Conservation (phyloP, 202 grass and related monocot genomes). For the Musa balbisiana region DNA sequence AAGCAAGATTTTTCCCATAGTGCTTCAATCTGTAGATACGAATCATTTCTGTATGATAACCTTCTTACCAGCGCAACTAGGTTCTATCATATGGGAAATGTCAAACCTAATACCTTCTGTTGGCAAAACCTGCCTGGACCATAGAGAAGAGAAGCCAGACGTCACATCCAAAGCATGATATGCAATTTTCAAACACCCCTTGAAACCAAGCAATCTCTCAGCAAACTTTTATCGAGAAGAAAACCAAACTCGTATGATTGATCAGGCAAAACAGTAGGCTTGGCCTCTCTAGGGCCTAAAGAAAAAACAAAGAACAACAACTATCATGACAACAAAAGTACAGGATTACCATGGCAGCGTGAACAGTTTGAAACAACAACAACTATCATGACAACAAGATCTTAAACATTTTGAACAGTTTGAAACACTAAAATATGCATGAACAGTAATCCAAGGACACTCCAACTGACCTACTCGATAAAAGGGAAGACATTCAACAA, state of each 20-base stretch:
- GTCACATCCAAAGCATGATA: not conserved
- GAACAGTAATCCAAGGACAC: not conserved
- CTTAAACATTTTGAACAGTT: too few relatives aligned
- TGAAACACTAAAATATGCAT: not conserved
- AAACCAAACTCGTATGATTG: not conserved
- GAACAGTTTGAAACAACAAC: too few relatives aligned
- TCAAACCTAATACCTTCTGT: not conserved
- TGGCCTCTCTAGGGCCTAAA: too few relatives aligned
- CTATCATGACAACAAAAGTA: too few relatives aligned
- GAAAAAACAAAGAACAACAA: too few relatives aligned
- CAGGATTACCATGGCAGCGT: too few relatives aligned
- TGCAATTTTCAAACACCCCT: not conserved
- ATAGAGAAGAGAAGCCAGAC: not conserved
- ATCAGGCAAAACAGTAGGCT: not conserved
- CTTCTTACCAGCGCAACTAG: not conserved
- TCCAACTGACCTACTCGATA: not conserved
- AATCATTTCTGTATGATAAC: not conserved
- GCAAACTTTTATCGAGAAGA: not conserved
- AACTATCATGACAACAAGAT: too few relatives aligned
- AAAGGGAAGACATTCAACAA: not conserved
- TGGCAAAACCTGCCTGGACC: not conserved
- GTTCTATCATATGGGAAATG: not conserved
- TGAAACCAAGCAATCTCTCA: too few relatives aligned
- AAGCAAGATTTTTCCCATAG: not conserved
- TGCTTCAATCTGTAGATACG: not conserved